Conservation (phyloP, 345 rosid species). For the Eucalyptus guilfoylei region DNA sequence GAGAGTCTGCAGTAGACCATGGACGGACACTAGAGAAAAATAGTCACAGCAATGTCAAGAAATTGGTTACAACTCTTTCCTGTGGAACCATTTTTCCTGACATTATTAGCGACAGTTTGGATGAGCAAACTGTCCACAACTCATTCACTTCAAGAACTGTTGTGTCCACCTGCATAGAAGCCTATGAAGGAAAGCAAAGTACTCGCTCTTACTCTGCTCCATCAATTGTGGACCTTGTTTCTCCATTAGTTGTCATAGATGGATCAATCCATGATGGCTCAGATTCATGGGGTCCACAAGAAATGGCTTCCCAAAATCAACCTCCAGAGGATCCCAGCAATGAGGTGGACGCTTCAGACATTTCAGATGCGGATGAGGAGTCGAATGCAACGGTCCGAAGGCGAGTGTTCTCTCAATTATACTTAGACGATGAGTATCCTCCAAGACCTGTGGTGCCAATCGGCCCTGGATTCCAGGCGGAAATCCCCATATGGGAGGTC, state of each 20-base stretch:
- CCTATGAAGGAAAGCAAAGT: neutral
- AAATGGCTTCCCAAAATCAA: neutral
- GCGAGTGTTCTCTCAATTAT: neutral
- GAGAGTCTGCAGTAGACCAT: neutral
- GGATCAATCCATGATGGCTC: neutral
- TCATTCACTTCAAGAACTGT: neutral
- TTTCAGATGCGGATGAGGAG: neutral
- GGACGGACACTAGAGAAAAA: neutral
- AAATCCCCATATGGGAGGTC: constrained; percentile 23
- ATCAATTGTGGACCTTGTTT: neutral
- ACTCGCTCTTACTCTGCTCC: neutral
- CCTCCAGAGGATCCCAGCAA: neutral
- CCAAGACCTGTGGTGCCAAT: constrained; percentile 13
- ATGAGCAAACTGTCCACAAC: neutral
- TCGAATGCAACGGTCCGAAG: neutral
- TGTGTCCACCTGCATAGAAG: neutral
- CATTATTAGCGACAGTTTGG: neutral
- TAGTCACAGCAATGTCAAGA: neutral
- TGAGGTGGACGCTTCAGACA: neutral
- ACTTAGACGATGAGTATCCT: neutral
- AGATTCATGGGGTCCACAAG: neutral
- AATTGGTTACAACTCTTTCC: neutral
- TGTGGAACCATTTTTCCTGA: neutral
- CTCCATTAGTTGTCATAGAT: neutral
- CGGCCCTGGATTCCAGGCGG: constrained; percentile 30